Base-by-base conservation (phyloP, 306 rosid genomes). In the Casuarina glauca region DNA sequence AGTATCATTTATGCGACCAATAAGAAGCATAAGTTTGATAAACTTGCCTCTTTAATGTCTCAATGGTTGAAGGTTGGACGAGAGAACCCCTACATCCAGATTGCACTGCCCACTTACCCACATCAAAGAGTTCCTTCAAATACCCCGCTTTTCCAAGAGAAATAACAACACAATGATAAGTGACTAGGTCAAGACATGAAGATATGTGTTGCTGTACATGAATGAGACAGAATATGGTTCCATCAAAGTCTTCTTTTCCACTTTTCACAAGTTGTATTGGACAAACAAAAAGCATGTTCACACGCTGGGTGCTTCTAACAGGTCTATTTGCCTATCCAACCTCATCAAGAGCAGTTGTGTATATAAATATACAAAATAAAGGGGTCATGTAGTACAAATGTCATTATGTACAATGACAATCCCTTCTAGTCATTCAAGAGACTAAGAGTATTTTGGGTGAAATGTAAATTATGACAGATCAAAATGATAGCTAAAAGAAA, bases 91-190 rank as follows among this genome's bases (percentile, higher is more conserved):
- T 26, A 0, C 1, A 26, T 26, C 32, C 32, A 26, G 32, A 26
- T 26, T 26, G 32, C 32, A 0, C 1, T 26, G 32, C 50, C 50
- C 9, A 6, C 1, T 46, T 11, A 7, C 9, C 50, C 50, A 46
- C 50, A 9, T 89, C 93, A 84, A 95, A 94, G 75, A 95, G 98
- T 81, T 92, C 97, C 86, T 88, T 89, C 93, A 92, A 86, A 68
- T 88, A 82, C 69, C 98, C 98, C 45, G 90, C 96, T 95, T 91
- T 97, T 78, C 98, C 98, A 83, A 95, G 98, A 73, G 97, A 88
- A 71, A 92, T 88, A 63, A 95, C 92, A 79, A 91, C 84, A 78
- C 93, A 88, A 82, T 82, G 98, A 87, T 94, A 94, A 76, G 98
- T 89, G 53, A 94, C 96, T 79, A 92, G 77, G 84, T 94, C 97